A percentile compares a stretch with the other conserved stretches of the same genome.
Evolutionary conservation across 2,329 filamentous ascomycete genomes (phyloP).

Genomic region (Botrytis hyacinthi): DNA sequence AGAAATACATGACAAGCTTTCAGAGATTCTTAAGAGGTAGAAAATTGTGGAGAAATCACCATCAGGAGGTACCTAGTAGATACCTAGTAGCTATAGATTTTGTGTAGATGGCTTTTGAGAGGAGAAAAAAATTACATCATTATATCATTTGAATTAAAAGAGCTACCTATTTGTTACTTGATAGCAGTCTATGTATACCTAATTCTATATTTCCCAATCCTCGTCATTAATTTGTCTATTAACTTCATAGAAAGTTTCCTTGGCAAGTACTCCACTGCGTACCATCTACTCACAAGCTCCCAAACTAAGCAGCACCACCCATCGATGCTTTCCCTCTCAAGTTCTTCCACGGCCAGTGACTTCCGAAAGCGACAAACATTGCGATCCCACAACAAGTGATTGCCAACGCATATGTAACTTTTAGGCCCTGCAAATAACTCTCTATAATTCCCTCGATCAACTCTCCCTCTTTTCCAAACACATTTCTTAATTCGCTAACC

Average conservation of each 20-base stretch:
- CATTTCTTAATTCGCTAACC: slow-evolving; percentile 55
- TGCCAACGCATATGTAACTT: slow-evolving; percentile 59
- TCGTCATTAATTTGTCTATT: background rate
- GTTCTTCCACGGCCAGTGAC: slow-evolving; percentile 40
- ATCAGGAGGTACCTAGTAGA: background rate
- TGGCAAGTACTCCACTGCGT: no score
- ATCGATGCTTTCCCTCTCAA: slow-evolving; percentile 33
- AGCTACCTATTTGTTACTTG: background rate
- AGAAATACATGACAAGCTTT: background rate
- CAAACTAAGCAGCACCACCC: slow-evolving; percentile 25
- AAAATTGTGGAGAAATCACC: background rate
- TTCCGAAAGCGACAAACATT: slow-evolving; percentile 39
- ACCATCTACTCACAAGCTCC: background rate
- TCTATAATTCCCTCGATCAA: slow-evolving; percentile 53
- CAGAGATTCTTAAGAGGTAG: background rate
- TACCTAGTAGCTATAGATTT: background rate
- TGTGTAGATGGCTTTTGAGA: background rate
- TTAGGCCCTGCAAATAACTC: slow-evolving; percentile 63
- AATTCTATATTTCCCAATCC: background rate
- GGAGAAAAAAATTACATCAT: background rate
- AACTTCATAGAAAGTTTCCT: background rate
- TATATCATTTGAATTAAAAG: background rate
- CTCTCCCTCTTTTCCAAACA: slow-evolving; percentile 45
- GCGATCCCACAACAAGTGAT: slow-evolving; percentile 48
- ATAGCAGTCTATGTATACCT: background rate